A percentile compares a stretch with the other conserved stretches of the same genome.
phyloP scores from a whole-genome alignment of 305 asterid genomes.

The Withania somnifera region DNA sequence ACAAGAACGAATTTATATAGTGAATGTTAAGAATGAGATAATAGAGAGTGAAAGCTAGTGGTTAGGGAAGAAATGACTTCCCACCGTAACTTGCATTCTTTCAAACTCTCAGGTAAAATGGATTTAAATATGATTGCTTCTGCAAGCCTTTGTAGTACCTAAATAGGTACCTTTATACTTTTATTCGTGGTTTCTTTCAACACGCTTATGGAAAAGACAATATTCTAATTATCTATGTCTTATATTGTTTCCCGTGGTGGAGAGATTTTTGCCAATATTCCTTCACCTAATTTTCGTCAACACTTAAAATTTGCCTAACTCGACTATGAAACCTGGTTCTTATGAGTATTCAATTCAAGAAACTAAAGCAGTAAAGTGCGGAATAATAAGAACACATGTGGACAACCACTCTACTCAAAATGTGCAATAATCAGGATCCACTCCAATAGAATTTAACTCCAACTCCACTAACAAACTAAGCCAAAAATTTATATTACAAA shows the following conservation, averaged over 20 bases:
- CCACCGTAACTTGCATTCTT: not conserved
- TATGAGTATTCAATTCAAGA: not conserved
- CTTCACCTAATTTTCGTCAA: not conserved
- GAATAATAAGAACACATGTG: not conserved
- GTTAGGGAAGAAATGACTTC: not conserved
- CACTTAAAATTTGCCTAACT: not conserved
- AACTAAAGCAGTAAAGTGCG: not conserved
- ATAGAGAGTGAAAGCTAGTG: not conserved
- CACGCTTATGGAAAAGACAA: not conserved
- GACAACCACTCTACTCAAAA: not conserved
- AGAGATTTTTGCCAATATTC: not conserved
- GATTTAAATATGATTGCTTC: not conserved
- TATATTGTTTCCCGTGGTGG: not conserved
- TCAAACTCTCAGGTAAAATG: not conserved
- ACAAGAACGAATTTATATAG: not conserved
- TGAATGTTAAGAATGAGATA: not conserved
- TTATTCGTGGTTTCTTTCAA: not conserved
- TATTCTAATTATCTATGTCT: not conserved
- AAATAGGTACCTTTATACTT: not conserved
- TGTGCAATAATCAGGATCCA: not conserved
- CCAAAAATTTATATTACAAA: not conserved
- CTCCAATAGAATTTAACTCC: not conserved
- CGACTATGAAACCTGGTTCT: not conserved
- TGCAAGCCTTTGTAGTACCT: not conserved
- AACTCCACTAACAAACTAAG: not conserved